Base-by-base conservation (phyloP, 345 rosid species). In the Turritis glabra region DNA sequence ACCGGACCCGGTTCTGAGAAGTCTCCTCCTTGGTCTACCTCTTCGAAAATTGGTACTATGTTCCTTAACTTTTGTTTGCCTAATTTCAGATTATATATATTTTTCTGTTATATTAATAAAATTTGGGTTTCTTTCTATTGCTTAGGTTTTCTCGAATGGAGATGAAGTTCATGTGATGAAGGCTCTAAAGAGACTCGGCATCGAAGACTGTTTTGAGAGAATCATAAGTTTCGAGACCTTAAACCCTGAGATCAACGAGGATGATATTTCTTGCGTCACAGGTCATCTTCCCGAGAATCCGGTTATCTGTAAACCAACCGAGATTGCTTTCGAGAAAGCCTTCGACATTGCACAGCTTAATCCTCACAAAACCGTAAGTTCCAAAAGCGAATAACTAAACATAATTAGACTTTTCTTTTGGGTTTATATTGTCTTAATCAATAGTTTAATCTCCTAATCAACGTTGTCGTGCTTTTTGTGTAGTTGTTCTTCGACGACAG, bases 401-500 rank as follows among this genome's bases (percentile, higher is more conserved):
- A n/a, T 7, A 3, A 17, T 11, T n/a, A 26, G 35, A 53, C 21
- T 7, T 53, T 8, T 40, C 17, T 54, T 8, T 29, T n/a, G 4
- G 22, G 13, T 10, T n/a, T 29, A 14, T 0, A 35, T 25, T 19
- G 47, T 35, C 26, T n/a, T 30, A 38, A 44, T 41, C 12, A n/a
- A 40, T 21, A 17, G n/a, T 5, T 33, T 61, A 11, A 46, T 50
- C 37, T 8, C 5, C 1, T n/a, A 27, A 54, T 15, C 21, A 18
- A 30, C 15, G 6, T 61, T 26, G 7, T 21, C 17, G 47, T 66
- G 27, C 23, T 47, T 43, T 2, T 10, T 52, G 56, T 69, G 58
- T 89, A 93, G 98, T 44, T 91, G 56, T 91, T 93, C 82, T 91
- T 93, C 14, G 98, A 93, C 43, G 98, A 93, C 47, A 93, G 97